Conservation (phyloP, 129 eudicot genomes). For the Centaurea solstitialis region DNA sequence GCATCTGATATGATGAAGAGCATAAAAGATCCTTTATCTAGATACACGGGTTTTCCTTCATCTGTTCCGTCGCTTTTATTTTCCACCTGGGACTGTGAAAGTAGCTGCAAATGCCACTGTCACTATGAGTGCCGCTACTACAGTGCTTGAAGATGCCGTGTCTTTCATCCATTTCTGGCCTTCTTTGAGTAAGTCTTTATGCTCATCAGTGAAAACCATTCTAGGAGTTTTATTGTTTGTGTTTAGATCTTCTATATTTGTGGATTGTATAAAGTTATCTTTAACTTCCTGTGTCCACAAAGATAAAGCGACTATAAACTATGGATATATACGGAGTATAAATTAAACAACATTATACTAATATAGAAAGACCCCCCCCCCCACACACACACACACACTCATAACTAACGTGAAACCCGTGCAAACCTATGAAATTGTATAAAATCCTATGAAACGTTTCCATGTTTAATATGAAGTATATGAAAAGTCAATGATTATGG, state of each 20-base stretch:
- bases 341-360: too few relatives aligned
- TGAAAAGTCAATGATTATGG: too few relatives aligned
- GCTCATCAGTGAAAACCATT: constrained; percentile 31
- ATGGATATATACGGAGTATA: too few relatives aligned
- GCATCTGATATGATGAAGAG: constrained; percentile 29
- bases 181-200: constrained; percentile 26
- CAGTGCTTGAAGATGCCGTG: constrained; percentile 39
- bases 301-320: too few relatives aligned
- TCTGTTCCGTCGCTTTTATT: background rate
- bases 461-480: too few relatives aligned
- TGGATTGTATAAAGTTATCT: constrained; percentile 19
- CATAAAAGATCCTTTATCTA: background rate
- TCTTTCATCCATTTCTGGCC: constrained; percentile 51
- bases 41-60: constrained; percentile 26
- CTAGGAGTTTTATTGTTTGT: constrained; percentile 22
- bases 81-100: constrained; percentile 39
- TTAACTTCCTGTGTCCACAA: background rate
- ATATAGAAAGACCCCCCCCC: too few relatives aligned
- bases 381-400: too few relatives aligned
- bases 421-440: too few relatives aligned
- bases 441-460: too few relatives aligned
- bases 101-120: constrained; percentile 35
- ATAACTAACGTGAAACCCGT: too few relatives aligned
- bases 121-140: constrained; percentile 36
- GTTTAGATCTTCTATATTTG: constrained; percentile 13